Conservation (phyloP, 179 eudicot genomes). For the Silene vulgaris region DNA sequence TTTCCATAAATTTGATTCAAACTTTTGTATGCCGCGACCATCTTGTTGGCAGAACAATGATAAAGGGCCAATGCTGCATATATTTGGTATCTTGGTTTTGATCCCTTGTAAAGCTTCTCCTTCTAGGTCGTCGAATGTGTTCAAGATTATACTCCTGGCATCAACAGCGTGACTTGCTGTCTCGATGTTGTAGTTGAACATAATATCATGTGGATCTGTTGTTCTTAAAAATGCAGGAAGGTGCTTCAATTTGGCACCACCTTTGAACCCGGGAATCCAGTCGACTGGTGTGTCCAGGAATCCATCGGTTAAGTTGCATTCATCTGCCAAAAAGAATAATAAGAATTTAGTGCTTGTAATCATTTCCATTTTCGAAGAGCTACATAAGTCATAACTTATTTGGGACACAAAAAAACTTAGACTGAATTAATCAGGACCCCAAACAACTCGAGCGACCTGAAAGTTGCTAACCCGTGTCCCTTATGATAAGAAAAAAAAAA, state of each 20-base stretch:
- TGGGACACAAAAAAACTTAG: no score
- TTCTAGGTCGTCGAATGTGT: slow-evolving; percentile 28
- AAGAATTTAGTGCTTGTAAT: background rate
- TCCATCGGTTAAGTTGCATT: slow-evolving; percentile 22
- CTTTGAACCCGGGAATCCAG: slow-evolving; percentile 25
- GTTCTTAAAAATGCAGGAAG: slow-evolving; percentile 27
- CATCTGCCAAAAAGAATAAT: slow-evolving; percentile 21
- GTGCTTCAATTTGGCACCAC: slow-evolving; percentile 25
- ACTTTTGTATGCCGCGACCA: background rate
- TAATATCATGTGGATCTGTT: slow-evolving; percentile 16
- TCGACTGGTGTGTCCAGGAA: slow-evolving; percentile 25
- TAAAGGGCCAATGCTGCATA: slow-evolving; percentile 30
- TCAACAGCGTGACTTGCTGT: background rate
- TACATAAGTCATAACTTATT: no score
- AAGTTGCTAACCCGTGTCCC: no score
- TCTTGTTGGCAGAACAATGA: slow-evolving; percentile 14
- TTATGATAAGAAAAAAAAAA: no score
- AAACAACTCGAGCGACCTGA: no score
- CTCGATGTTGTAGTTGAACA: slow-evolving; percentile 11
- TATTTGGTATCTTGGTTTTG: slow-evolving; percentile 9
- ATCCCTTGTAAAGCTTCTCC: slow-evolving; percentile 17
- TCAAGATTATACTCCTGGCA: slow-evolving; percentile 17
- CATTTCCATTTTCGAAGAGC: no score
- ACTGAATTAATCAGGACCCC: no score
- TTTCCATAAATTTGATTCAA: slow-evolving; percentile 29